Evolutionary conservation across 352 stramenopile genomes (phyloP), one percentile per base, ranked within the genome.

Genomic region (Chrysophaeum taylorii): DNA sequence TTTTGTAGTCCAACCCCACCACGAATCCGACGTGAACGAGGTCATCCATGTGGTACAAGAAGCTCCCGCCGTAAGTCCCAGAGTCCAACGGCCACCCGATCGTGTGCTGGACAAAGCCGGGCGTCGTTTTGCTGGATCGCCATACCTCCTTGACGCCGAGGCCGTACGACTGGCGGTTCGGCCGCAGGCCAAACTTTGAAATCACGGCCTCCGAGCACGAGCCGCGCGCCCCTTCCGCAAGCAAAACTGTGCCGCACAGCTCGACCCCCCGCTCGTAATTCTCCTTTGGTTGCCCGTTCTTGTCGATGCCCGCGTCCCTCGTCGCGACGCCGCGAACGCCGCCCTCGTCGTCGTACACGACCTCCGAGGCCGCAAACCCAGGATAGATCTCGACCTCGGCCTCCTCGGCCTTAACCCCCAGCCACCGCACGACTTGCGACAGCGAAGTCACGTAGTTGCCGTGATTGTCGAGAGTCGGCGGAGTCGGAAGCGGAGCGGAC

Each of bases 71-170:
- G 80, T 97, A 99, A 0, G 89, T 93, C 78, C 96, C 96, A 2
- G 64, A 83, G 74, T 98, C 91, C 45, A 98, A 81, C 29, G 95
- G 95, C 90, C 89, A 99, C 48, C 95, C 95, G 37, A 99, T 80
- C 37, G 93, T 98, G 86, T 99, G 95, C 82, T 98, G 94, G 35
- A 99, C 93, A 16, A 93, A 84, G 69, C 95, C 95, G 41, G 88
- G 79, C 76, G 94, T 84, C 68, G 96, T 91, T 78, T 93, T 87
- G 2, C 92, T 90, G 38, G 94, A 73, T 75, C 93, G 81, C 85
- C 85, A 92, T 25, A 93, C 93, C 80, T 99, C 96, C 82, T 99
- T 99, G 73, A 99, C 91, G n/a, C 96, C 96, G 33, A 99, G 84
- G 31, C 94, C 95, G 79, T 98, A 99, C 37, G 94, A 97, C 82